phyloP scores from a whole-genome alignment of 108 stramenopile species.

The Craspedostauros australis region DNA sequence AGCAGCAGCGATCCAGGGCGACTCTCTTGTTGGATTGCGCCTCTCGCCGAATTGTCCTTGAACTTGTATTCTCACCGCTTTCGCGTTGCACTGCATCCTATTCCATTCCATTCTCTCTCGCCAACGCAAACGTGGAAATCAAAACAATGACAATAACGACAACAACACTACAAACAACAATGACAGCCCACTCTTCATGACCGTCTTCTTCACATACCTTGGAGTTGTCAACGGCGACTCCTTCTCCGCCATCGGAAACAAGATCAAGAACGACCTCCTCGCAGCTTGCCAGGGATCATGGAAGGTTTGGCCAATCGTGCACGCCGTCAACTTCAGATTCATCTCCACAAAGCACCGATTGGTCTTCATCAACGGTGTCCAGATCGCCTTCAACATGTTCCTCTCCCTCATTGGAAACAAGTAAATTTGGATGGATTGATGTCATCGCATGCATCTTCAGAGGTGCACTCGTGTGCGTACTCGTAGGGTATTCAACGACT shows the following conservation, averaged over 20 bases:
- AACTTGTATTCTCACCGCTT: not conserved
- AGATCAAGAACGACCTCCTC: slow-evolving; percentile 90
- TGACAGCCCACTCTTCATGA: slow-evolving; percentile 85
- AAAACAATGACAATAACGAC: too few species aligned
- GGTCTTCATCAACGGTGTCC: slow-evolving; percentile 95
- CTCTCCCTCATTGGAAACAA: slow-evolving; percentile 94
- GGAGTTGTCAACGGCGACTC: slow-evolving; percentile 90
- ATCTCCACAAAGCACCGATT: slow-evolving; percentile 93
- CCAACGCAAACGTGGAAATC: too few species aligned
- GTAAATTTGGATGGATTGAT: slow-evolving; percentile 28
- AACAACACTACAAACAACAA: too few species aligned
- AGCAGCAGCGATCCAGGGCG: too few species aligned
- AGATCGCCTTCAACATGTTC: slow-evolving; percentile 98
- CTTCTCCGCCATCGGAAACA: slow-evolving; percentile 70
- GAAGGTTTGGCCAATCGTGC: slow-evolving; percentile 97
- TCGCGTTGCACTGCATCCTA: not conserved
- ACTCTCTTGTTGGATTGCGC: too few species aligned
- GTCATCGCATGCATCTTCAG: not conserved
- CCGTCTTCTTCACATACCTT: slow-evolving; percentile 97
- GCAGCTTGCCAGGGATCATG: slow-evolving; percentile 94
- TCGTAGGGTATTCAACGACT: not conserved
- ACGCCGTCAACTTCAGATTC: slow-evolving; percentile 96
- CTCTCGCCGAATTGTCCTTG: not conserved
- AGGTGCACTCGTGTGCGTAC: not conserved
- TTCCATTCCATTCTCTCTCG: too few species aligned